Evolutionary conservation across 2,329 filamentous ascomycete genomes (phyloP), one percentile per base, ranked within the genome.

Genomic region (Rhytidhysteron rufulum): DNA sequence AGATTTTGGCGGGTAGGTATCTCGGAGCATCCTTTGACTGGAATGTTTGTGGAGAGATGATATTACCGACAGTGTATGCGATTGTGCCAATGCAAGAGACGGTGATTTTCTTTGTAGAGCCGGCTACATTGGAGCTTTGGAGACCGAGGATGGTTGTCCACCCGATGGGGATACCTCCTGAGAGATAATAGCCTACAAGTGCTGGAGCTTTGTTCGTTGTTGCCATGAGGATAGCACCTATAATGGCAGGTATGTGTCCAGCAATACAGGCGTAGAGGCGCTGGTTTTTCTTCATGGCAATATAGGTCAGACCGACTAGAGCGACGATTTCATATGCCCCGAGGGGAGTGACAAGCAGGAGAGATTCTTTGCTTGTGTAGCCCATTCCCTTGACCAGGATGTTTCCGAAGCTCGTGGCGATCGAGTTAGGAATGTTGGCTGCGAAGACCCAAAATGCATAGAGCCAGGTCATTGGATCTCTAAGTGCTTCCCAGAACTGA

Each of bases 11-110:
- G 1, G 67, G 67, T 2, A 69, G 30, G 25, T 57, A 57, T n/a
- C 44, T 29, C 11, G 51, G 50, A 5, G 47, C 48, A 20, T 54
- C 50, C 9, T 55, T 53, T 5, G 57, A 51, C 42, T 65, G 62
- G 45, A 71, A 71, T 0, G 65, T 70, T 39, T 69, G 67, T 2
- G 67, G 68, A 0, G 57, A 62, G 34, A 71, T 68, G 40, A 70
- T 69, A 39, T 71, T 71, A 15, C 66, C 68, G 8, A 68, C 55
- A 0, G 58, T 62, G 39, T 68, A 66, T 2, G 54, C 57, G 34
- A 66, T 58, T 2, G 59, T 49, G 6, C 63, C 49, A 5, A 63
- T 45, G 2, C 60, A 58, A 31, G 59, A 60, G 38, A 62, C 57
- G 0, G 61, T 60, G 17, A 65, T 50, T 31, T 65, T 65, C 46